A percentile compares a stretch with the other conserved stretches of the same genome.
Conservation (phyloP, 495 filamentous ascomycete species). For the Xylaria castorea region DNA sequence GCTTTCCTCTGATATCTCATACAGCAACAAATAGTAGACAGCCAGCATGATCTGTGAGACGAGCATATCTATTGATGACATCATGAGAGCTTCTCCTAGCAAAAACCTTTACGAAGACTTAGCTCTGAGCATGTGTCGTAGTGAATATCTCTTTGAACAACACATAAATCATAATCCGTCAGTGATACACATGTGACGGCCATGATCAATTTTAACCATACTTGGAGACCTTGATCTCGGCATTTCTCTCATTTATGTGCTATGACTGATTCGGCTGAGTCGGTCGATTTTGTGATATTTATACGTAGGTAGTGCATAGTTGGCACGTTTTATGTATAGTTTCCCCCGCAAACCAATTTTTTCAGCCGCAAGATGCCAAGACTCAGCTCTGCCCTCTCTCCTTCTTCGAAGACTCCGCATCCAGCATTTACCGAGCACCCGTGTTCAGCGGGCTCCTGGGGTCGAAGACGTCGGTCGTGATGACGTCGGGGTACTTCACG, state of each 20-base stretch:
- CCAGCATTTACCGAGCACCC: conserved; percentile 38
- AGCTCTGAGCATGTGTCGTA: not conserved
- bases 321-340: not conserved
- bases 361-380: not conserved
- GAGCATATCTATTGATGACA: not conserved
- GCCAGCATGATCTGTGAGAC: not conserved
- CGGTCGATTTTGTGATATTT: not conserved
- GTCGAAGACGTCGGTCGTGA: conserved; percentile 78
- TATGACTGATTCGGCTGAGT: not conserved
- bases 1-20: not conserved
- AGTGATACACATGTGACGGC: not conserved
- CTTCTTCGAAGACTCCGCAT: not conserved
- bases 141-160: not conserved
- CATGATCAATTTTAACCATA: not conserved
- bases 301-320: not conserved
- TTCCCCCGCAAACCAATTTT: not conserved
- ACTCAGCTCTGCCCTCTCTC: not conserved
- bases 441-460: conserved; percentile 59
- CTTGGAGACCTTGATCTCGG: not conserved
- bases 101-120: not conserved
- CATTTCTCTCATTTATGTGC: not conserved
- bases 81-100: not conserved
- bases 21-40: not conserved
- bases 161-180: not conserved
- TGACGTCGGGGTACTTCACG: conserved; percentile 78